These are phyloP conservation scores for Diutina neorugosa DNA, from an alignment of 1,139 yeast genomes.

Conservation along the genomic window DNA sequence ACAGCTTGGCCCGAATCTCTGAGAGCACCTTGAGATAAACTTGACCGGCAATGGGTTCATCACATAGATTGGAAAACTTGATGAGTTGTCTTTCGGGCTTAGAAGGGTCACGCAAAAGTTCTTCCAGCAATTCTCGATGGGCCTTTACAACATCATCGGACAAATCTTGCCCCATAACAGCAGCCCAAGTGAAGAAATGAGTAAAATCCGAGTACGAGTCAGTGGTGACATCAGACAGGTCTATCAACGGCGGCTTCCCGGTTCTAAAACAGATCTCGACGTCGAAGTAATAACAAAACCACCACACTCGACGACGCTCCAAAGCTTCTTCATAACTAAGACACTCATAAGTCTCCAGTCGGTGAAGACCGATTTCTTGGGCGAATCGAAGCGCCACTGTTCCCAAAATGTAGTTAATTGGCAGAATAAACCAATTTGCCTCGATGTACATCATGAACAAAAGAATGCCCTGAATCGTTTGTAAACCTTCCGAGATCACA, in stretches of 20 bases:
- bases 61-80: neutral
- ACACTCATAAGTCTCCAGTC: constrained; percentile 35
- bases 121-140: neutral
- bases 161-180: neutral
- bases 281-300: constrained; percentile 43
- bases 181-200: neutral
- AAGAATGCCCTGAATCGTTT: constrained; percentile 37
- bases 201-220: neutral
- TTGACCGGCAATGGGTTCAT: neutral
- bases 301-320: constrained; percentile 37
- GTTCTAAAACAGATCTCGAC: constrained; percentile 40
- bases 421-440: constrained; percentile 27
- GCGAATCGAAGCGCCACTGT: constrained; percentile 49
- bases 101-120: neutral
- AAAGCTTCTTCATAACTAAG: constrained; percentile 24
- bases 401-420: constrained; percentile 29
- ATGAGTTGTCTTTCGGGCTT: neutral
- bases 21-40: constrained; percentile 3
- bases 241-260: constrained; percentile 51
- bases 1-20: constrained; percentile 8
- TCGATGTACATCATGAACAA: constrained; percentile 35
- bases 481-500: constrained; percentile 38
- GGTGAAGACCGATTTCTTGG: constrained; percentile 54
- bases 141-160: neutral
- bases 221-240: constrained; percentile 31